phyloP scores from a whole-genome alignment of 805 yeast species.

The Dipodascus albidus region DNA sequence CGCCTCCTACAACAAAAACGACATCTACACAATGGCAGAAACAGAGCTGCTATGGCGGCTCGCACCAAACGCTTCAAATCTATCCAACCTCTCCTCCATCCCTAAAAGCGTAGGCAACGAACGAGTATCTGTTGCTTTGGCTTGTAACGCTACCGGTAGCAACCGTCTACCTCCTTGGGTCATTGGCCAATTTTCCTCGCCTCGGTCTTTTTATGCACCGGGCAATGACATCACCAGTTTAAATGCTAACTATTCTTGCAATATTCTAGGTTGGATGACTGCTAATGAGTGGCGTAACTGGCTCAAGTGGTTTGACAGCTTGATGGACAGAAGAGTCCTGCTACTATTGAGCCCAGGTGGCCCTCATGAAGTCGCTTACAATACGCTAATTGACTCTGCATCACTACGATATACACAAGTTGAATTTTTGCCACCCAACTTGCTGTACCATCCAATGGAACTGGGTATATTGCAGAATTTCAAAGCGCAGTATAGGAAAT shows the following conservation, averaged over 20 bases:
- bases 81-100: background rate
- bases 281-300: conserved; percentile 1
- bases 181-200: background rate
- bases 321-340: background rate
- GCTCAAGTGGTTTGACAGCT: background rate
- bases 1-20: background rate
- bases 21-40: background rate
- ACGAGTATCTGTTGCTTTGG: background rate
- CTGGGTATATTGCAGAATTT: background rate
- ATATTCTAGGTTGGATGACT: background rate
- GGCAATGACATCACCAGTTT: background rate
- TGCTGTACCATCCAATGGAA: background rate
- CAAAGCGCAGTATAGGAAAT: background rate
- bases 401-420: background rate
- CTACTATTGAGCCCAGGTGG: background rate
- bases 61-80: background rate
- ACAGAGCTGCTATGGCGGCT: background rate
- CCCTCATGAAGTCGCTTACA: background rate
- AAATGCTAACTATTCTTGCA: background rate
- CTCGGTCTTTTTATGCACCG: background rate
- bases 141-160: background rate
- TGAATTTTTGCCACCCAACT: background rate
- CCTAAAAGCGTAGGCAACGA: background rate
- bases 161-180: background rate
- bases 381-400: background rate